These are phyloP conservation scores for Dendrobium nobile DNA, from an alignment of 106 monocot species.

Conservation along the genomic window DNA sequence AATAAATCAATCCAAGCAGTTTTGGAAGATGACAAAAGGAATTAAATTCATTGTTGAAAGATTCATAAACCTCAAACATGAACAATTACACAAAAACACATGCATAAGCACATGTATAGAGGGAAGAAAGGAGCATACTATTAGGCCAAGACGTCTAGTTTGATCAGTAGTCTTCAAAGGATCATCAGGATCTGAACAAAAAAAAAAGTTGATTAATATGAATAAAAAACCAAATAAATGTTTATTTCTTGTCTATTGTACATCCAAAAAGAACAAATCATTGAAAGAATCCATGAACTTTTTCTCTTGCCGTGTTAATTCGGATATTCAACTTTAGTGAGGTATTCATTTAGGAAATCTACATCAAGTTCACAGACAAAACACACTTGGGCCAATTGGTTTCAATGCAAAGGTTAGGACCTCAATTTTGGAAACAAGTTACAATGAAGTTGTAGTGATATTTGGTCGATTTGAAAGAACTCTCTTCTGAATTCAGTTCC, in stretches of 20 bases:
- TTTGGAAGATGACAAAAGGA: neutral
- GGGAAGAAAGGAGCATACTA: constrained; percentile 38
- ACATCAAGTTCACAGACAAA: neutral
- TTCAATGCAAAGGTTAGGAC: no score
- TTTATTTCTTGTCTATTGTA: neutral
- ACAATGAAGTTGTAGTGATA: no score
- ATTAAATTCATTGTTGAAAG: neutral
- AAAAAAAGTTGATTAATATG: neutral
- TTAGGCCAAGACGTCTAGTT: constrained; percentile 79
- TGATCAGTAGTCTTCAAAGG: constrained; percentile 88
- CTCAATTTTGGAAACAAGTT: no score
- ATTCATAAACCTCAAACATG: neutral
- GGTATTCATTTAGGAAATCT: neutral
- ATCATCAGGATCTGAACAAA: constrained; percentile 77
- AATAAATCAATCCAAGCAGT: neutral
- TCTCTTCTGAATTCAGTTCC: no score
- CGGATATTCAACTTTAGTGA: neutral
- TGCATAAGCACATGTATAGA: neutral
- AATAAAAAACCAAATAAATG: neutral
- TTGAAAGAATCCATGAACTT: neutral
- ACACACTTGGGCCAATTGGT: no score
- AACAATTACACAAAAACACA: neutral
- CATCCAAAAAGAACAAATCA: neutral
- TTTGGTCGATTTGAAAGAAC: no score
- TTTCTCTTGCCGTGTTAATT: neutral